These are phyloP conservation scores for Stemphylium beticola DNA, from an alignment of 2,329 filamentous ascomycete genomes.

Conservation along the genomic window DNA sequence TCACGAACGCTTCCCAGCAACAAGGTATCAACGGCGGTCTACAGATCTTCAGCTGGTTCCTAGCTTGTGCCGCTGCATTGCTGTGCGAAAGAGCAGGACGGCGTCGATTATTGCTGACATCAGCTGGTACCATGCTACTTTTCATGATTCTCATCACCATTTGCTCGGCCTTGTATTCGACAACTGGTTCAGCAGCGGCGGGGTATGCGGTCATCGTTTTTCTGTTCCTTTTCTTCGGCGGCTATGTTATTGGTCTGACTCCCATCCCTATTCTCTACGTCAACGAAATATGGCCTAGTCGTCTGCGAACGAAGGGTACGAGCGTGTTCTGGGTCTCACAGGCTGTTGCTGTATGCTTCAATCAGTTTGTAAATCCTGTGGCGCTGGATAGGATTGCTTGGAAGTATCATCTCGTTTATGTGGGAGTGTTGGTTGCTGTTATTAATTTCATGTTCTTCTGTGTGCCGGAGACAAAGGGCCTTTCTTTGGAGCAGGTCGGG, in stretches of 20 bases:
- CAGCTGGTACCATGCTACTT: constrained; percentile 53
- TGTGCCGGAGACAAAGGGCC: constrained; percentile 25
- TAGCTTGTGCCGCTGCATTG: constrained; percentile 48
- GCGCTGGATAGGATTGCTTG: constrained; percentile 29
- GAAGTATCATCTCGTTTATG: constrained; percentile 34
- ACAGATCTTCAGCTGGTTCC: constrained; percentile 50
- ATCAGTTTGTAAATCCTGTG: constrained; percentile 29
- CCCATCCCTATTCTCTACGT: constrained; percentile 42
- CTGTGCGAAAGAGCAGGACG: constrained; percentile 53
- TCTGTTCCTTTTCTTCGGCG: constrained; percentile 26
- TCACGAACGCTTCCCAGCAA: constrained; percentile 44
- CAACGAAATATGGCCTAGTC: constrained; percentile 45
- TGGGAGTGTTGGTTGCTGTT: constrained; percentile 21
- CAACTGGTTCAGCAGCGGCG: constrained; percentile 1
- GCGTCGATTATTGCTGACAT: constrained; percentile 52
- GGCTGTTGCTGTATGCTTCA: constrained; percentile 24
- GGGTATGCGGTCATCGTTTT: constrained; percentile 27
- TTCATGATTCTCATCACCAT: constrained; percentile 53
- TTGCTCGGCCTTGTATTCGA: constrained; percentile 41
- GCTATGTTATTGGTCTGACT: constrained; percentile 41
- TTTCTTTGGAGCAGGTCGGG: constrained; percentile 24
- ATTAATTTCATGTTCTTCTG: constrained; percentile 18
- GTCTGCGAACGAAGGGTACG: constrained; percentile 27
- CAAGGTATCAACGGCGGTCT: constrained; percentile 50
- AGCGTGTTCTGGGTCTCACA: constrained; percentile 28